Evolutionary conservation across 345 rosid genomes (phyloP), one percentile per base, ranked within the genome.

Genomic region (Sonneratia caseolaris): DNA sequence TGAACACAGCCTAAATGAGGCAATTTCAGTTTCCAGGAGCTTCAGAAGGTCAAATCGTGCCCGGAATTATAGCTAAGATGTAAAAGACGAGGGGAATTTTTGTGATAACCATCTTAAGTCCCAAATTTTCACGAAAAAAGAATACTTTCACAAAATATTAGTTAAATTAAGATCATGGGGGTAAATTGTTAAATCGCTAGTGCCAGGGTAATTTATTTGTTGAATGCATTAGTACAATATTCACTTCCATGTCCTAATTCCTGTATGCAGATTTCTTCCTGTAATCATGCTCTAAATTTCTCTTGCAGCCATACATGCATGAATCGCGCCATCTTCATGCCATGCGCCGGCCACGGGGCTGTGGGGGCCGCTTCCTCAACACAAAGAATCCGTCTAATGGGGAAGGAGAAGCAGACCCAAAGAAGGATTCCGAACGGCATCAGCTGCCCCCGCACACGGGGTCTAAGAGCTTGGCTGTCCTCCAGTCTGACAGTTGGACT

Each of bases 301-400:
- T 80, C 71, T 66, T 38, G 36, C 86, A 95, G 97, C 91, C 93
- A 36, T 95, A 89, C 72, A 90, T 87, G 97, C 99, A 95, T 71
- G 70, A 86, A 22, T 95, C 99, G 0, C 93, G 99, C 69, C 97
- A 92, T 79, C 92, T 88, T 53, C 97, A 95, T 70, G 99, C 99
- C 69, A 75, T 89, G 87, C 96, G 97, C 59, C 91, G 96, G 48
- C 97, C 97, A 64, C 88, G 98, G 80, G 98, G 98, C 73, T 84
- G 85, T 0, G 97, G 98, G 32, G 98, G 98, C 21, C 90, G 98
- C 69, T 93, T 93, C 86, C 74, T 93, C 87, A 91, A 91, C 77
- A 69, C 86, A 0, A 89, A 85, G 64, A 69, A 21, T 37, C 21
- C n/a, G 43, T 0, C 56, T 0, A 42, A 5, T 22, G 56, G 8